A percentile compares a stretch with the other conserved stretches of the same genome.
phyloP scores from a whole-genome alignment of 78 protist genomes.

The Dictyostelium purpureum region DNA sequence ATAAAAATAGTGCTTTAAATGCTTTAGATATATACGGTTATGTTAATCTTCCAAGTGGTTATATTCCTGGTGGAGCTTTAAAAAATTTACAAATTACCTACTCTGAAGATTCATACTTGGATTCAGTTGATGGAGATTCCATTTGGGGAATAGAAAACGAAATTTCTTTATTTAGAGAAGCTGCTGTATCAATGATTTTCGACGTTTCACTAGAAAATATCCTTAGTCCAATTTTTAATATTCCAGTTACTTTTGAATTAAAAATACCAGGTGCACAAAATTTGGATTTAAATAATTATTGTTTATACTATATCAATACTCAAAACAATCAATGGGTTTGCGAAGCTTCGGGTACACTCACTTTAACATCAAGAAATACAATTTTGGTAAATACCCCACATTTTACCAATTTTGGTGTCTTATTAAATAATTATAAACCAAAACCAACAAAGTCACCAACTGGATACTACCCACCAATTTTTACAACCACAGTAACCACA shows the following conservation, averaged over 20 bases:
- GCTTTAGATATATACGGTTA: conserved; percentile 27
- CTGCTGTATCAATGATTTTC: not conserved
- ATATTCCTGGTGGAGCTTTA: not conserved
- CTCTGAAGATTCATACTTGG: conserved; percentile 24
- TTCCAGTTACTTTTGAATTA: not conserved
- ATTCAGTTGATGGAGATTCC: not conserved
- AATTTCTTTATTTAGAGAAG: not conserved
- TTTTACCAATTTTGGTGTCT: conserved; percentile 24
- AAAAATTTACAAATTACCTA: not conserved
- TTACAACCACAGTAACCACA: not conserved
- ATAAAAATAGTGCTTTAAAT: not conserved
- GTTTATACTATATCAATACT: conserved; percentile 2
- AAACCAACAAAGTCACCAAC: not conserved
- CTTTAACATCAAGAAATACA: not conserved
- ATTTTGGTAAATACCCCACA: not conserved
- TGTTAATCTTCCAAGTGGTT: conserved; percentile 1
- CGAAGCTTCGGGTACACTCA: not conserved
- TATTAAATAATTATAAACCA: not conserved
- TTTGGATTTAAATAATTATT: not conserved
- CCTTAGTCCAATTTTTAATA: not conserved
- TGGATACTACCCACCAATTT: not conserved
- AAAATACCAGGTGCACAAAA: not conserved
- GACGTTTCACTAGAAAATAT: not conserved
- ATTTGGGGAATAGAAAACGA: not conserved
- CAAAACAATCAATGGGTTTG: conserved; percentile 3